These are phyloP conservation scores for Coniferiporia sulphurascens DNA, from an alignment of 1,284 basidiomycete species.

Conservation along the genomic window DNA sequence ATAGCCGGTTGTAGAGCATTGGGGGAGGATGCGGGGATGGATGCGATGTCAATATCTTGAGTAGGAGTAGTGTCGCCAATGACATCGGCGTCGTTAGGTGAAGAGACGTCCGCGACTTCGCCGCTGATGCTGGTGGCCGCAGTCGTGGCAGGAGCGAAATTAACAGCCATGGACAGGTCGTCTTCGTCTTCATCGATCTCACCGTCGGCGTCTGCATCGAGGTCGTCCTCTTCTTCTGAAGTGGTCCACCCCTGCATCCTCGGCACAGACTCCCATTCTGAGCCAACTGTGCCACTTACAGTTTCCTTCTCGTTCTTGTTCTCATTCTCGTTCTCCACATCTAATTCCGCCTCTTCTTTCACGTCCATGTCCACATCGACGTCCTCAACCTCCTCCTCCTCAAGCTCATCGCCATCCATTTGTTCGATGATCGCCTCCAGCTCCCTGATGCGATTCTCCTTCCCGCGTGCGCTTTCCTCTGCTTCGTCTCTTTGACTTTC, in stretches of 20 bases:
- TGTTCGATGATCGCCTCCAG: slow-evolving; percentile 6
- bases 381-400: slow-evolving; percentile 1
- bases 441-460: slow-evolving; percentile 4
- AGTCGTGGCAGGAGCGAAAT: background rate
- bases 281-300: background rate
- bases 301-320: background rate
- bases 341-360: background rate
- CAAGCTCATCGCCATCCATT: slow-evolving; percentile 3
- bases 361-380: background rate
- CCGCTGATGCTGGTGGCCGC: background rate
- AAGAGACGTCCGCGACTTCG: too few species aligned
- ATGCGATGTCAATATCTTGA: background rate
- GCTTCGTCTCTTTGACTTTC: slow-evolving; percentile 8
- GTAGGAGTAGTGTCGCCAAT: background rate
- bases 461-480: background rate
- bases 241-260: background rate
- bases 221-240: background rate
- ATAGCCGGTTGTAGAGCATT: background rate
- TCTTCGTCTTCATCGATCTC: background rate
- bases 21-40: background rate
- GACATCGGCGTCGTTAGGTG: background rate
- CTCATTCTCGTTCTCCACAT: background rate
- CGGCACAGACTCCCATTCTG: background rate
- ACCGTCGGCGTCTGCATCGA: background rate
- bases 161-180: background rate